A percentile compares a stretch with the other conserved stretches of the same genome.
These are phyloP conservation scores for Pseudogymnoascus sp. DNA, from an alignment of 2,329 filamentous ascomycete species.

Conservation along the genomic window DNA sequence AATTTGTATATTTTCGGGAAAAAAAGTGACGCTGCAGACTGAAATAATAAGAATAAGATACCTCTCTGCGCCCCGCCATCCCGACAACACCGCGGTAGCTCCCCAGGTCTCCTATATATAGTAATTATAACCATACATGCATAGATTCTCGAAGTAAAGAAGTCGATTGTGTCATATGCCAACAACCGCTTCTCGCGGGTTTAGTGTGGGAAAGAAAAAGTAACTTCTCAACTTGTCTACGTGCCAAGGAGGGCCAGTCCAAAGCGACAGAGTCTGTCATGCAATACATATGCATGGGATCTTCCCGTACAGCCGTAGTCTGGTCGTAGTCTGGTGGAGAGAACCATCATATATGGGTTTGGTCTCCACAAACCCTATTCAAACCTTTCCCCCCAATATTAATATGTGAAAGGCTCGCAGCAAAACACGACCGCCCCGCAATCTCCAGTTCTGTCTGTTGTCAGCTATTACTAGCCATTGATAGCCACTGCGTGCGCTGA, in stretches of 20 bases:
- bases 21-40: background rate
- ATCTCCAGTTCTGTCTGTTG: background rate
- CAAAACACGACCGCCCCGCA: background rate
- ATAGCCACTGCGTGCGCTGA: background rate
- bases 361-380: conserved; percentile 8
- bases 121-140: background rate
- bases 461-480: conserved; percentile 7
- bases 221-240: background rate
- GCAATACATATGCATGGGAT: conserved; percentile 8
- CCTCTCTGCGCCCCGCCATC: background rate
- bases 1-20: background rate
- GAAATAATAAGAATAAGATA: background rate
- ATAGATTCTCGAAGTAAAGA: background rate
- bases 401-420: conserved; percentile 6
- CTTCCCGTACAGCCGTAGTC: conserved; percentile 7
- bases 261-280: background rate
- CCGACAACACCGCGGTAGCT: background rate
- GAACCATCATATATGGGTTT: conserved; percentile 7
- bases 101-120: background rate
- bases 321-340: conserved; percentile 7
- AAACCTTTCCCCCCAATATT: conserved; percentile 7
- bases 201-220: background rate
- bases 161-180: background rate
- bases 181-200: background rate
- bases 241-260: conserved; percentile 1